Evolutionary conservation across 2,329 filamentous ascomycete genomes (phyloP), one percentile per base, ranked within the genome.

Genomic region (Cryphonectria japonica): DNA sequence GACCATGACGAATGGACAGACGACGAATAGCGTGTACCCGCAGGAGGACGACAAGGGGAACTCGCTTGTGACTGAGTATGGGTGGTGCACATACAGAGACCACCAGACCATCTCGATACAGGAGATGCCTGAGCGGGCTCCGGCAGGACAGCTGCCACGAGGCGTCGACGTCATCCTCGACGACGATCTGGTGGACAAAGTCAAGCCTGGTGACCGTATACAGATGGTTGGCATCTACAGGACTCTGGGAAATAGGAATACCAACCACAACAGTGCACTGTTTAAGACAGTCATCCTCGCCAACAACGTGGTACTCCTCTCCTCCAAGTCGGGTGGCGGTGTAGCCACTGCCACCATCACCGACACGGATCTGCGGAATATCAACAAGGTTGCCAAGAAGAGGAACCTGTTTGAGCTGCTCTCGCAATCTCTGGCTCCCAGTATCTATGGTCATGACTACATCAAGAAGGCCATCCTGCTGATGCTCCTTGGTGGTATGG

Each of bases 81-180:
- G 96, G 34, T 95, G 97, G 83, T 97, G 92, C 80, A 96, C 92
- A 66, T 99, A 98, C 82, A 89, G 95, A 78, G 96, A 99, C 80
- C 96, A 99, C 79, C 96, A 99, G 81, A 97, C 93, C 22, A 94
- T 99, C 72, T 98, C 95, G 0, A 98, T 99, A 75, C 96, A 99
- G 82, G 96, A 99, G 84, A 99, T 99, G 96, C 96, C 96, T 0
- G 96, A 99, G 82, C 88, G 95, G 76, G 96, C 96, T 2, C 96
- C 96, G 68, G 95, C 96, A 71, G 96, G 96, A 68, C 96, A 98
- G 84, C 87, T 99, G 74, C 96, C 96, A 72, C 91, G 96, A 68
- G 94, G 95, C 69, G 96, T 99, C 26, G 96, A 99, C 81, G 95
- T 98, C 19, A 95, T 99, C 76, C 85, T 99, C 75, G 96, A 99